Conservation (phyloP, 371 early-diverging fungal genomes). For the Rhizopus sp. region DNA sequence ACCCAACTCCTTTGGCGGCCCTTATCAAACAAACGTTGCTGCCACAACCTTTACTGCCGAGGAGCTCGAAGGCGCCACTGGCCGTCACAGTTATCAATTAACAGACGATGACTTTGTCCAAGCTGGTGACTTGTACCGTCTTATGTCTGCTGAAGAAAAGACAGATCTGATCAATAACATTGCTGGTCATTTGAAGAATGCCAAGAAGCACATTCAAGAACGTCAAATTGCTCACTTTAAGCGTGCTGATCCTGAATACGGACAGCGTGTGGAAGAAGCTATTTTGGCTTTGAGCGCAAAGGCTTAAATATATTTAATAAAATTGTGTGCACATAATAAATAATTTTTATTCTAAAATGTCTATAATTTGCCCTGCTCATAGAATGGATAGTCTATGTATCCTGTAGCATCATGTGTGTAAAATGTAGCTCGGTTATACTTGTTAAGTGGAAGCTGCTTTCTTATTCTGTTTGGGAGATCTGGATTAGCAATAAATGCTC, state of each 20-base stretch:
- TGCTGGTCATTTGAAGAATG: conserved; percentile 70
- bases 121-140: conserved; percentile 70
- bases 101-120: conserved; percentile 77
- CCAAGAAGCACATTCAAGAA: conserved; percentile 71
- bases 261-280: conserved; percentile 26
- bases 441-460: conserved; percentile 12
- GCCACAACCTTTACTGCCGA: conserved; percentile 47
- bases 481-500: conserved; percentile 28
- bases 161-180: conserved; percentile 71
- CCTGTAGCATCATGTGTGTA: conserved; percentile 17
- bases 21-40: conserved; percentile 54
- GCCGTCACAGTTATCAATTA: conserved; percentile 59
- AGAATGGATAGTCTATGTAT: conserved; percentile 24
- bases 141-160: conserved; percentile 67
- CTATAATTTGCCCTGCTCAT: neutral
- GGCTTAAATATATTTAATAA: conserved; percentile 14
- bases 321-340: neutral
- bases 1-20: conserved; percentile 69
- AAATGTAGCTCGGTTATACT: conserved; percentile 23
- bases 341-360: neutral
- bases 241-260: conserved; percentile 34
- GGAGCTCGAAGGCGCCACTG: conserved; percentile 54
- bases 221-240: conserved; percentile 74
- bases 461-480: conserved; percentile 24
- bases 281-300: conserved; percentile 26